phyloP scores from a whole-genome alignment of 2,329 filamentous ascomycete species.

The Lasiodiplodia theobromae region DNA sequence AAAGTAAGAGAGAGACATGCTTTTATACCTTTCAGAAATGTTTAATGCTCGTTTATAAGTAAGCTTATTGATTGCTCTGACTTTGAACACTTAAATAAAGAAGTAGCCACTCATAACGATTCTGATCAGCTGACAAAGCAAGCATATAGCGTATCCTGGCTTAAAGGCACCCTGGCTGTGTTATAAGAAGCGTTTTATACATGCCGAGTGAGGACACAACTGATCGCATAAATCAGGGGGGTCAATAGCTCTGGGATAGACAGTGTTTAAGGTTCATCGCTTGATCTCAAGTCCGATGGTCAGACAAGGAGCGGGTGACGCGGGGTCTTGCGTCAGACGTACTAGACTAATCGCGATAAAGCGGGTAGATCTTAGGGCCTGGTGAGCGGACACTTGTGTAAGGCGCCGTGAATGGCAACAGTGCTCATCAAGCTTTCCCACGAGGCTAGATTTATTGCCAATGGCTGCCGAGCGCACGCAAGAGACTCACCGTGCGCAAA shows the following conservation, averaged over 20 bases:
- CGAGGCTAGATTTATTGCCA: not conserved
- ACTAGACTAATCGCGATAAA: conserved; percentile 10
- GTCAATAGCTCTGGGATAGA: not conserved
- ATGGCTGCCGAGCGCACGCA: not conserved
- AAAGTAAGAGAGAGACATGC: not conserved
- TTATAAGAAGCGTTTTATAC: not conserved
- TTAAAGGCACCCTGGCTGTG: too few relatives aligned
- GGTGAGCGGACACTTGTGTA: conserved; percentile 11
- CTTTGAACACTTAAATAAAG: not conserved
- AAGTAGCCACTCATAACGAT: not conserved
- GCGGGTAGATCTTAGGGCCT: conserved; percentile 20
- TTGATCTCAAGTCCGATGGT: not conserved
- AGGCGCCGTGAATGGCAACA: not conserved
- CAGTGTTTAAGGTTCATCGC: not conserved
- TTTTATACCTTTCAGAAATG: not conserved
- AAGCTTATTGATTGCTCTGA: not conserved
- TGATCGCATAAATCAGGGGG: not conserved
- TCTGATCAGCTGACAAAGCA: not conserved
- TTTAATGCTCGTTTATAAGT: not conserved
- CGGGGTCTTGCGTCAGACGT: conserved; percentile 9
- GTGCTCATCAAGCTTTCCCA: conserved; percentile 8
- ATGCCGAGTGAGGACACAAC: not conserved
- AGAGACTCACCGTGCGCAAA: not conserved
- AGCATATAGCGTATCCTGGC: not conserved
- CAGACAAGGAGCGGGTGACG: not conserved